Evolutionary conservation across 805 yeast genomes (phyloP).

Genomic region (Suhomyces canberraensis): DNA sequence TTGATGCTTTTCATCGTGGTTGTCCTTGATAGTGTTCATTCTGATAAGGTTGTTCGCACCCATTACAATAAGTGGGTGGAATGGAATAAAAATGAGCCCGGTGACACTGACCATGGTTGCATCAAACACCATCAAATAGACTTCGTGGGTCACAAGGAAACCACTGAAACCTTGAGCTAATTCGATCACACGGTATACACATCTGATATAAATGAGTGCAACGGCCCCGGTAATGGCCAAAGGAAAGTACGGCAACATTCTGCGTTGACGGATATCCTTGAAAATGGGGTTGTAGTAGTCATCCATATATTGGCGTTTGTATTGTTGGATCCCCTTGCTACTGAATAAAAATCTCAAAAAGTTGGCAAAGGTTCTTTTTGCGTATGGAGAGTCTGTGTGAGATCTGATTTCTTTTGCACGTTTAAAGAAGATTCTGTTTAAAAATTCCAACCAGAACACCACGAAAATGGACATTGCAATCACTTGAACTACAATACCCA

Average conservation of each 20-base stretch:
- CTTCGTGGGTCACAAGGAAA: constrained; percentile 15
- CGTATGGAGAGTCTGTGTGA: constrained; percentile 1
- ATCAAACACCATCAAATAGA: constrained; percentile 14
- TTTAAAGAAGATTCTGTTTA: constrained; percentile 14
- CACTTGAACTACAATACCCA: constrained; percentile 19
- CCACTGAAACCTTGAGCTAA: constrained; percentile 15
- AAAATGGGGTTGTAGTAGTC: constrained; percentile 7
- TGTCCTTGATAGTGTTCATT: constrained; percentile 8
- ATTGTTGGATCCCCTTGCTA: constrained; percentile 3
- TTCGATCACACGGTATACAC: constrained; percentile 16
- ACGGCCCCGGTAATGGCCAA: constrained; percentile 6
- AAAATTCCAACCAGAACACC: constrained; percentile 17
- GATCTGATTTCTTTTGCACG: constrained; percentile 14
- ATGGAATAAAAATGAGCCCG: constrained; percentile 12
- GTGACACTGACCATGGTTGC: constrained; percentile 14
- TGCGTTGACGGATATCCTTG: constrained; percentile 5
- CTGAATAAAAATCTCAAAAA: constrained; percentile 8
- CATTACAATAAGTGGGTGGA: constrained; percentile 17
- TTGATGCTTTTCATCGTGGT: constrained; percentile 19
- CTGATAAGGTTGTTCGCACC: constrained; percentile 9
- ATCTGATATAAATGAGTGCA: constrained; percentile 6
- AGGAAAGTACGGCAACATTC: constrained; percentile 6
- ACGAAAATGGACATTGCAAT: constrained; percentile 18
- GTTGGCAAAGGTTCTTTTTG: constrained; percentile 2
- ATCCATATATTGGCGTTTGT: constrained; percentile 6